Evolutionary conservation across 2,329 filamentous ascomycete species (phyloP).

Genomic region (Epichloe gansuensis): DNA sequence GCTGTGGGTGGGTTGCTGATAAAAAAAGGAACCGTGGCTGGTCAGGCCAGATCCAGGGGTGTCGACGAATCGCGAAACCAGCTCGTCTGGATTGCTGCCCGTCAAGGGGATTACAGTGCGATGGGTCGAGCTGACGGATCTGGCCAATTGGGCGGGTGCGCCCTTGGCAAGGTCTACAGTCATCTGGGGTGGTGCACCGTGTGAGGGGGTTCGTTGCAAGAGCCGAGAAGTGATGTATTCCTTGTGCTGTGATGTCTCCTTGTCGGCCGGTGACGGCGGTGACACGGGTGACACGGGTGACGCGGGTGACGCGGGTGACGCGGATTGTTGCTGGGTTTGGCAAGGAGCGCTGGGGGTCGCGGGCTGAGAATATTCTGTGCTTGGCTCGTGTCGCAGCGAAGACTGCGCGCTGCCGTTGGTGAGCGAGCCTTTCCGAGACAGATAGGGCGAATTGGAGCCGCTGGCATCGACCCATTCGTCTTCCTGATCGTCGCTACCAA

Average conservation of each 20-base stretch:
- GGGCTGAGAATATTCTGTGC: conserved; percentile 22
- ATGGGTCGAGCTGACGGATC: conserved; percentile 18
- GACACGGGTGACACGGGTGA: background rate
- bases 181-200: conserved; percentile 51
- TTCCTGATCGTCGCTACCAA: conserved; percentile 36
- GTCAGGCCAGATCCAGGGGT: conserved; percentile 35
- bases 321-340: conserved; percentile 2
- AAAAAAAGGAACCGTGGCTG: conserved; percentile 38
- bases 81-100: conserved; percentile 28
- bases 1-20: conserved; percentile 22
- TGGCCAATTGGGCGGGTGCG: conserved; percentile 24
- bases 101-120: conserved; percentile 14
- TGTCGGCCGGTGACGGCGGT: conserved; percentile 18
- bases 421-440: conserved; percentile 33
- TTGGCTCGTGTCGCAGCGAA: conserved; percentile 26
- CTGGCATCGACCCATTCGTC: conserved; percentile 59
- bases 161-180: conserved; percentile 39
- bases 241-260: conserved; percentile 38
- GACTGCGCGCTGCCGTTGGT: conserved; percentile 34
- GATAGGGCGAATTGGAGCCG: conserved; percentile 46
- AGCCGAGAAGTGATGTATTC: conserved; percentile 56
- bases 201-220: conserved; percentile 51
- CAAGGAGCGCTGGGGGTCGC: conserved; percentile 19
- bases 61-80: conserved; percentile 49
- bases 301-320: too few species aligned